A percentile compares a stretch with the other conserved stretches of the same genome.
Evolutionary conservation across 2,329 filamentous ascomycete species (phyloP).

Genomic region (Macrophomina pseudophaseolina): DNA sequence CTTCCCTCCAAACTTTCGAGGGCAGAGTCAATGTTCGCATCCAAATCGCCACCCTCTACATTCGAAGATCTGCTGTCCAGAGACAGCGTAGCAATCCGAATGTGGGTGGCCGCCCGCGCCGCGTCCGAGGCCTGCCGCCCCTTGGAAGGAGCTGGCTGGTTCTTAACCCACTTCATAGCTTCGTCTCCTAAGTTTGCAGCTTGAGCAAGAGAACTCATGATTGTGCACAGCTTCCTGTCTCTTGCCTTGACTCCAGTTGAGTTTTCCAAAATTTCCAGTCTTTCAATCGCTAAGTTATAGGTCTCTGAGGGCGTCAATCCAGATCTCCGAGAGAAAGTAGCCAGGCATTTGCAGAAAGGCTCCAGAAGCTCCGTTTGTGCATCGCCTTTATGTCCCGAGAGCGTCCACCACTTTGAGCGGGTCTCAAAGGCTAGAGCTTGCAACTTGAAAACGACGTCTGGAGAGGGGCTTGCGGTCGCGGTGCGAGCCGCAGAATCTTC

Average conservation of each 20-base stretch:
- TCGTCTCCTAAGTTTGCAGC: constrained; percentile 40
- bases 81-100: constrained; percentile 40
- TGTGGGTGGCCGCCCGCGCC: constrained; percentile 34
- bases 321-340: constrained; percentile 64
- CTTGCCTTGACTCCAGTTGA: not conserved
- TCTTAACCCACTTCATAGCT: constrained; percentile 40
- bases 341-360: constrained; percentile 67
- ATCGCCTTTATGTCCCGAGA: constrained; percentile 65
- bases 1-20: constrained; percentile 37
- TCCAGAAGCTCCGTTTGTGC: constrained; percentile 68
- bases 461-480: constrained; percentile 60
- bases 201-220: constrained; percentile 42
- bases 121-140: constrained; percentile 33
- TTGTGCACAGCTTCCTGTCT: constrained; percentile 28
- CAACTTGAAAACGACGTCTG: constrained; percentile 64
- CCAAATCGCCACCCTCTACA: constrained; percentile 29
- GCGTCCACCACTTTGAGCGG: constrained; percentile 68
- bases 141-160: constrained; percentile 18
- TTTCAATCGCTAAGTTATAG: constrained; percentile 44
- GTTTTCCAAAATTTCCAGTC: not conserved
- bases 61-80: constrained; percentile 37
- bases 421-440: constrained; percentile 68
- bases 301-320: constrained; percentile 41
- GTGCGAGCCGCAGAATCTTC: constrained; percentile 65
- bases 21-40: constrained; percentile 33